These are phyloP conservation scores for Syncephalastrum racemosum DNA, from an alignment of 371 early-diverging fungal species.

Conservation along the genomic window DNA sequence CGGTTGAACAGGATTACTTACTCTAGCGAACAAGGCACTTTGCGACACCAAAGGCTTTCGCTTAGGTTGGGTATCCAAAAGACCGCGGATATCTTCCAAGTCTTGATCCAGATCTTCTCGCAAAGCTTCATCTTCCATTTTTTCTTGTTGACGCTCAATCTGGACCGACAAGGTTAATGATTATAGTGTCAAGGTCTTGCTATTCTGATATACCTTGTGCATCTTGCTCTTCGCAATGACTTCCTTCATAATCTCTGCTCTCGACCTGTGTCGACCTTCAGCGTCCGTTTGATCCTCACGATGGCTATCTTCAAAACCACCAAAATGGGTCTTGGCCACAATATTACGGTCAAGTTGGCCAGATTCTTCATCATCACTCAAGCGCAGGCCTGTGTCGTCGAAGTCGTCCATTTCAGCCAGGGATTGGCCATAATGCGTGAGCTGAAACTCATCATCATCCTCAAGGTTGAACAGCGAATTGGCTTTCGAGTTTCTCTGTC, in stretches of 20 bases:
- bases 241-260: constrained; percentile 95
- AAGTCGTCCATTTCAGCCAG: constrained; percentile 83
- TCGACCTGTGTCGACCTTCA: constrained; percentile 69
- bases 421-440: constrained; percentile 94
- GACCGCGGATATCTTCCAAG: constrained; percentile 73
- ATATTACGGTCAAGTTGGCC: constrained; percentile 71
- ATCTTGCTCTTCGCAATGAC: constrained; percentile 95
- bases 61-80: constrained; percentile 50
- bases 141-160: constrained; percentile 81
- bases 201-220: constrained; percentile 59
- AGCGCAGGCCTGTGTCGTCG: constrained; percentile 63
- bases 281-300: constrained; percentile 39
- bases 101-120: constrained; percentile 87
- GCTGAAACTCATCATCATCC: constrained; percentile 59
- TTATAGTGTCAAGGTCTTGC: not conserved
- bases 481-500: constrained; percentile 24
- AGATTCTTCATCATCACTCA: constrained; percentile 66
- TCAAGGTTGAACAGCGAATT: constrained; percentile 78
- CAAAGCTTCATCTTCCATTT: constrained; percentile 79
- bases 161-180: constrained; percentile 4
- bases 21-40: constrained; percentile 35
- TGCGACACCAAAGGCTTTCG: constrained; percentile 49
- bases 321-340: constrained; percentile 82
- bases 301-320: constrained; percentile 69
- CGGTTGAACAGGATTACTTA: constrained; percentile 3